Base-by-base conservation (phyloP, 164 flowering plant genomes). In the Protea cynaroides region DNA sequence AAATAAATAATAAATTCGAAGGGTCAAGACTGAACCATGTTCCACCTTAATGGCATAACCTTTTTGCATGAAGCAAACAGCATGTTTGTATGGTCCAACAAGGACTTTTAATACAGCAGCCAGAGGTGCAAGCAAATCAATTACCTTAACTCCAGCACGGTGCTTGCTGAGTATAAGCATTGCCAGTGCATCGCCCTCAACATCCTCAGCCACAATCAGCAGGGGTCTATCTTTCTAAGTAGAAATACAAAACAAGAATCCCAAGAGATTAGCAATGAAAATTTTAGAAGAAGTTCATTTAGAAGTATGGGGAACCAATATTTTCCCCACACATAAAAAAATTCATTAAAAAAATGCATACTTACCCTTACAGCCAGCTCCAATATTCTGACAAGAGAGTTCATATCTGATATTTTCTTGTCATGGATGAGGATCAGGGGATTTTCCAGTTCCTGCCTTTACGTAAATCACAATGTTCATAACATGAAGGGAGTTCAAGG, bases 131-230 rank as follows among this genome's bases (percentile, higher is more conserved):
- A 64, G 57, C 24, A 21, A 64, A 46, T 37, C 25, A 44, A 64
- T 69, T 74, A 84, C 97, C 92, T 88, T 90, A 12, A 88, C 49
- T 58, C 90, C 89, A 65, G 87, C 89, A 57, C 68, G 90, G 75
- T 78, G 89, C 76, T 90, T 90, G 83, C 88, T 90, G 63, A 90
- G 83, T 58, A 90, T 73, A 58, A 90, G 90, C 84, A 84, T 79
- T 19, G 89, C 65, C 19, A 90, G 74, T 37, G 82, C 79, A 59
- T 90, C 89, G 81, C 89, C 82, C 63, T 86, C 92, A 52, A 90
- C 72, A 85, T 90, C 97, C 78, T 90, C 97, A 25, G 97, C 95
- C 65, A 90, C 88, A 69, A 90, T 64, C 61, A 90, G 78, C 61
- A 90, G 81, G 53, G 92, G 75, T 71, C 87, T 76, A 3, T 65